Evolutionary conservation across 257 asterid species (phyloP).

Genomic region (Leonotis leonurus): DNA sequence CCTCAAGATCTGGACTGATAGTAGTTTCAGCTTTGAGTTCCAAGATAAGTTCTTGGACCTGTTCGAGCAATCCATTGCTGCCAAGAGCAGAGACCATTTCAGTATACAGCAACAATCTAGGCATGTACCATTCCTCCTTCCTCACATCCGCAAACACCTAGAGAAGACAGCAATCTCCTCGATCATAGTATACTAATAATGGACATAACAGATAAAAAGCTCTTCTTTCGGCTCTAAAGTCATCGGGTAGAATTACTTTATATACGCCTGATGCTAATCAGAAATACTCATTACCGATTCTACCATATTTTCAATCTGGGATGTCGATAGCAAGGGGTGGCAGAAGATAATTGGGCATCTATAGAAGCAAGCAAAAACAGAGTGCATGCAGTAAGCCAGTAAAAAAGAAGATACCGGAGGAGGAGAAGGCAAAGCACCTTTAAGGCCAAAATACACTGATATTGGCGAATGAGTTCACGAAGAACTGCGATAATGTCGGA

Average conservation of each 20-base stretch:
- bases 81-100: conserved; percentile 63
- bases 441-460: conserved; percentile 52
- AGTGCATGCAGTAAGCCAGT: too few species aligned
- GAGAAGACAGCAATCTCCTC: too few species aligned
- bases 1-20: conserved; percentile 39
- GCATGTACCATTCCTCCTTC: conserved; percentile 60
- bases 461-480: conserved; percentile 68
- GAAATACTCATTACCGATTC: neutral
- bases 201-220: too few species aligned
- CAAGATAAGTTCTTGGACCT: conserved; percentile 32
- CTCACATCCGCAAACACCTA: conserved; percentile 64
- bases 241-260: too few species aligned
- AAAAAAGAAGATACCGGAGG: too few species aligned
- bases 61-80: conserved; percentile 43
- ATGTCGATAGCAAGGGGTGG: neutral
- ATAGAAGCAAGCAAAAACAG: neutral
- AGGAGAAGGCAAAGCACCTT: conserved; percentile 39
- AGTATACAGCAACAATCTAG: conserved; percentile 44
- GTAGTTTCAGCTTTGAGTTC: conserved; percentile 40
- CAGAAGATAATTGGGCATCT: neutral
- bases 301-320: neutral
- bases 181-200: too few species aligned
- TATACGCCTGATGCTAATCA: neutral
- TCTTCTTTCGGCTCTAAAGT: too few species aligned
- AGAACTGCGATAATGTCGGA: conserved; percentile 69